Evolutionary conservation across 768 basidiomycete genomes (phyloP), one percentile per base, ranked within the genome.

Genomic region (Panus rudis): DNA sequence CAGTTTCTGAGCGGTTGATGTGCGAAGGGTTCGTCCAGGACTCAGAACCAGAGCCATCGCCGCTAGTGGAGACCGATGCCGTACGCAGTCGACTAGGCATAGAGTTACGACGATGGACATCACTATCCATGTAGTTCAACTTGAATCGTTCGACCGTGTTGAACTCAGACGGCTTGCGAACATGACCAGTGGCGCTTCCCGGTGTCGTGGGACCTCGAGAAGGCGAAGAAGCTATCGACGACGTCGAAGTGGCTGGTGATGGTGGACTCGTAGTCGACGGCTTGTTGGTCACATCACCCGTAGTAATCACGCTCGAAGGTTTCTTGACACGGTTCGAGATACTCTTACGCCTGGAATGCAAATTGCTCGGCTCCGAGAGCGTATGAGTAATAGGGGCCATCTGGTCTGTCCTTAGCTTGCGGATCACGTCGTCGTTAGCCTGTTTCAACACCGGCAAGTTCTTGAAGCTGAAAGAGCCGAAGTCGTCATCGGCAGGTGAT

Each of bases 401-500:
- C 55, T 91, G 89, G 51, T 97, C 94, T 2, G 87, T 88, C 65
- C 89, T 85, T 57, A 98, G 72, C 64, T 97, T 96, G 48, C 90
- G 81, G 53, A 99, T 96, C 52, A 98, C 82, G 59, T 98, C 93
- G 64, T 99, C 96, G 61, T 99, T 99, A 14, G 91, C 92, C 64
- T 97, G 92, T 67, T 98, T 99, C 63, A 98, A 68, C 6, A 96
- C 78, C 0, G 91, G 91, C 31, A 97, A 63, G 59, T 99, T 99
- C 73, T 97, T 97, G 76, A 92, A 99, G 64, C 85, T 92, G 70
- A 99, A 99, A 0, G 91, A 83, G 17, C 96, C 96, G 65, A 98
- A 99, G 56, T 97, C 93, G 55, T 94, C 91, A 50, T 77, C 79
- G 14, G 76, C 75, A 25, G 80, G 75, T 5, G 66, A 58, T 4